Percentiles rank a stretch among this genome's conserved stretches.
These are phyloP conservation scores for Colletotrichum theobromicola DNA, from an alignment of 2,329 filamentous ascomycete genomes.

Conservation along the genomic window DNA sequence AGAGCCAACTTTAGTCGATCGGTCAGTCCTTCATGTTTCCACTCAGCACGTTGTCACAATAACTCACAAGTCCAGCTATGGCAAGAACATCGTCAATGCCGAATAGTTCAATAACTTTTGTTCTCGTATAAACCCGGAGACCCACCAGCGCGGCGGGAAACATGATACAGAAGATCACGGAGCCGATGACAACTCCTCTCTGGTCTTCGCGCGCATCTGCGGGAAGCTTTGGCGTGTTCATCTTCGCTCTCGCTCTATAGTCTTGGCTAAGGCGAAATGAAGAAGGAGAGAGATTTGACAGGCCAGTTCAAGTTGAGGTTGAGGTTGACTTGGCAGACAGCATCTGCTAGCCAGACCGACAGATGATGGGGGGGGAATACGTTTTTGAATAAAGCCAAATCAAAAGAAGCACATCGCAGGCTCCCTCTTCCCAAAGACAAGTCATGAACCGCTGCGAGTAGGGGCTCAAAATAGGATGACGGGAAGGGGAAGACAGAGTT, in stretches of 20 bases:
- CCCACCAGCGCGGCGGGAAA: conserved; percentile 23
- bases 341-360: not conserved
- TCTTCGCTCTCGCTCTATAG: not conserved
- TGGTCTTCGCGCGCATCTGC: conserved; percentile 6
- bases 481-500: not conserved
- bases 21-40: not conserved
- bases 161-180: conserved; percentile 23
- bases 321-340: not conserved
- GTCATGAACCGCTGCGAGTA: not conserved
- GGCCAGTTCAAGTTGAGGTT: not conserved
- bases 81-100: conserved; percentile 31
- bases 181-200: conserved; percentile 18
- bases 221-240: not conserved
- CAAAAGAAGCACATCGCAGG: not conserved
- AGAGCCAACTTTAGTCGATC: not conserved
- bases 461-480: not conserved
- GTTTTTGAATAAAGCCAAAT: not conserved
- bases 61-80: conserved; percentile 27
- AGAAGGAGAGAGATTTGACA: not conserved
- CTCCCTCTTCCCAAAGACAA: not conserved
- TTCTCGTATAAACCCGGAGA: conserved; percentile 28
- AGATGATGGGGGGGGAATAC: not conserved
- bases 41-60: not conserved
- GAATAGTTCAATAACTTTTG: conserved; percentile 26
- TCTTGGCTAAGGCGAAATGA: not conserved